Percentiles rank a stretch among this genome's conserved stretches.
Evolutionary conservation across 2,329 filamentous ascomycete genomes (phyloP).

Genomic region (Lecanicillium sp.): DNA sequence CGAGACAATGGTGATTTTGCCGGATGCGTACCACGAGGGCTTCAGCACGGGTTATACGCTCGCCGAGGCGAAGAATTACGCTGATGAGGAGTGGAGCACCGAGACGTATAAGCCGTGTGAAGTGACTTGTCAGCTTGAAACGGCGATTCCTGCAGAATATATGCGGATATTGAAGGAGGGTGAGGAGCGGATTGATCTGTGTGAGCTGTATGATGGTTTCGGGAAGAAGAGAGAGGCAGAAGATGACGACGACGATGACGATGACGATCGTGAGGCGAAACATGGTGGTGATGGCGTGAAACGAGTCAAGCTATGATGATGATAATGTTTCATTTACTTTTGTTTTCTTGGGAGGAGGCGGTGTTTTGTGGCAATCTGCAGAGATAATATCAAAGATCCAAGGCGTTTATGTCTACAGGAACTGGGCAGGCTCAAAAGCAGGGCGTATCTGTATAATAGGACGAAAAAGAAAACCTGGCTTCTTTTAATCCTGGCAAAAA

Average conservation of each 20-base stretch:
- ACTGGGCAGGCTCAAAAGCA: too few species aligned
- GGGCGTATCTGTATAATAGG: too few species aligned
- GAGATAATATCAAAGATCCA: too few species aligned
- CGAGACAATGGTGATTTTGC: slow-evolving; percentile 30
- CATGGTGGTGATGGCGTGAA: not conserved
- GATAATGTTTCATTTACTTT: too few species aligned
- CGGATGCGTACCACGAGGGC: slow-evolving; percentile 31
- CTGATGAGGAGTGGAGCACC: slow-evolving; percentile 25
- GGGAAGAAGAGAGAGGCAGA: slow-evolving; percentile 1
- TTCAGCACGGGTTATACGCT: slow-evolving; percentile 33
- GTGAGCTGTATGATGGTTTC: slow-evolving; percentile 17
- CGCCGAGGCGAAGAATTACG: slow-evolving; percentile 32
- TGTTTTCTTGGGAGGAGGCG: too few species aligned
- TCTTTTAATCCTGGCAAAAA: too few species aligned
- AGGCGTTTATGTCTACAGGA: too few species aligned
- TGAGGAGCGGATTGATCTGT: slow-evolving; percentile 25
- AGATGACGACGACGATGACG: not conserved
- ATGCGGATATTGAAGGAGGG: slow-evolving; percentile 22
- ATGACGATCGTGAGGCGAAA: too few species aligned
- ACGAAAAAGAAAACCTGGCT: too few species aligned
- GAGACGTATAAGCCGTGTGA: slow-evolving; percentile 27
- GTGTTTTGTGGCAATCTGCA: too few species aligned
- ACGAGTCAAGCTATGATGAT: too few species aligned
- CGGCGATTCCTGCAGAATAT: slow-evolving; percentile 26
- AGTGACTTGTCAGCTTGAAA: slow-evolving; percentile 22